Evolutionary conservation across 306 rosid species (phyloP), one percentile per base, ranked within the genome.

Genomic region (Glycine soja): DNA sequence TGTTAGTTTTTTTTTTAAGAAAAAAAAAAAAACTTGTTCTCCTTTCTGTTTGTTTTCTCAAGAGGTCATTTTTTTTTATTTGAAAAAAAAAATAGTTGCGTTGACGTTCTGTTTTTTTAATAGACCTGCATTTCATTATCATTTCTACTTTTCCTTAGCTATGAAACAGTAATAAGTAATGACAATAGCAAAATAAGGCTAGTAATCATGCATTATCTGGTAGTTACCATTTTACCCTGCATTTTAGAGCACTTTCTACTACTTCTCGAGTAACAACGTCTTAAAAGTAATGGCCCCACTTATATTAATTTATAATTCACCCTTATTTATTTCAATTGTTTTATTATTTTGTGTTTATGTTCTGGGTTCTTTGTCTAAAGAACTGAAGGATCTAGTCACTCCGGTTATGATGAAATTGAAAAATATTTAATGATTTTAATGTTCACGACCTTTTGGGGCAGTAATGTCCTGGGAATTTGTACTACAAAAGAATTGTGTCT

Each of bases 221-320:
- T 9, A n/a, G 40, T 42, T 77, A 46, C 76, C 66, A 51, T 62
- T 84, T 63, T 51, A 65, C 48, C 9, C 40, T 57, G 72, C 45
- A 70, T 42, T 24, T 68, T 50, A 24, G 11, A 6, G 42, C 69
- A 19, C 42, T 61, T 75, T 74, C 79, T 79, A 40, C 73, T 52
- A 64, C 80, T 82, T 53, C 19, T 73, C 11, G 36, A 70, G 77
- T 65, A 58, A 36, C 59, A 72, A 53, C 15, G 70, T 66, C 47
- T 57, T 74, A 24, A 45, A 72, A 57, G 16, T 43, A 54, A 59
- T 51, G 53, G 16, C 10, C 62, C 71, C 16, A 4, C 71, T 51
- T 47, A 13, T 72, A 24, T 24, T 24, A 24, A 38, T 38, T 70
- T 43, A 24, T 24, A 24, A 24, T 24, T 24, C 30, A 24, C 30